Evolutionary conservation across 2,329 filamentous ascomycete genomes (phyloP).

Genomic region (Drechslerella dactyloides): DNA sequence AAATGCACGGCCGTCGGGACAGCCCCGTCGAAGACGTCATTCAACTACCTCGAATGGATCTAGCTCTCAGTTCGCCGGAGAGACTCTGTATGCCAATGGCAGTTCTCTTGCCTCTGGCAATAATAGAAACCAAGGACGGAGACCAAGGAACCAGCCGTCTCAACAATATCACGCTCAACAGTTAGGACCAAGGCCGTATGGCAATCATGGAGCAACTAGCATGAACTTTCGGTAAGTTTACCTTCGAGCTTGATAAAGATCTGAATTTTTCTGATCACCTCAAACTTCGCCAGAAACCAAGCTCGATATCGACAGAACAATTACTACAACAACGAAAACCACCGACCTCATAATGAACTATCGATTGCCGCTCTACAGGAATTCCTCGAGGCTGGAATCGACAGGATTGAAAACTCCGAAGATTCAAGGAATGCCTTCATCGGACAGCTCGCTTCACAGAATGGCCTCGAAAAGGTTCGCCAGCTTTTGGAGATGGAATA

Average conservation of each 20-base stretch:
- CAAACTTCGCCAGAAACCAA: constrained; percentile 6
- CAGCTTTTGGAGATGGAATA: constrained; percentile 33
- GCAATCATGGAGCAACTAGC: not conserved
- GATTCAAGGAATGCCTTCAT: constrained; percentile 26
- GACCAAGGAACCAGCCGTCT: not conserved
- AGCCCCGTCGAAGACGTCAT: constrained; percentile 11
- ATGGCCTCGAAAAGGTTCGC: constrained; percentile 25
- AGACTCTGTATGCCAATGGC: not conserved
- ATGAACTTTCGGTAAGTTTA: constrained; percentile 13
- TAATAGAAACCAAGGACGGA: constrained; percentile 1
- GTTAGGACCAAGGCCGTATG: not conserved
- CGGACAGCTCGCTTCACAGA: constrained; percentile 22
- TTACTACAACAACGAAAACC: constrained; percentile 2
- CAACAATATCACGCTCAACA: not conserved
- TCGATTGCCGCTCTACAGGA: constrained; percentile 31
- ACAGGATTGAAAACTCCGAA: constrained; percentile 24
- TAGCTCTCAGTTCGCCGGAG: not conserved
- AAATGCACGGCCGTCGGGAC: not conserved
- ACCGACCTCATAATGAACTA: constrained; percentile 4
- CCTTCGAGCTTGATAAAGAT: too few species aligned
- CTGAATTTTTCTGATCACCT: too few species aligned
- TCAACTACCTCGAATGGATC: constrained; percentile 1
- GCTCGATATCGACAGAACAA: constrained; percentile 21
- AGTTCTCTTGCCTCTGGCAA: not conserved
- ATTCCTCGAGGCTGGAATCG: constrained; percentile 25